Percentiles rank a stretch among this genome's conserved stretches.
Conservation (phyloP, 2,329 filamentous ascomycete species). For the Colletotrichum incanum region DNA sequence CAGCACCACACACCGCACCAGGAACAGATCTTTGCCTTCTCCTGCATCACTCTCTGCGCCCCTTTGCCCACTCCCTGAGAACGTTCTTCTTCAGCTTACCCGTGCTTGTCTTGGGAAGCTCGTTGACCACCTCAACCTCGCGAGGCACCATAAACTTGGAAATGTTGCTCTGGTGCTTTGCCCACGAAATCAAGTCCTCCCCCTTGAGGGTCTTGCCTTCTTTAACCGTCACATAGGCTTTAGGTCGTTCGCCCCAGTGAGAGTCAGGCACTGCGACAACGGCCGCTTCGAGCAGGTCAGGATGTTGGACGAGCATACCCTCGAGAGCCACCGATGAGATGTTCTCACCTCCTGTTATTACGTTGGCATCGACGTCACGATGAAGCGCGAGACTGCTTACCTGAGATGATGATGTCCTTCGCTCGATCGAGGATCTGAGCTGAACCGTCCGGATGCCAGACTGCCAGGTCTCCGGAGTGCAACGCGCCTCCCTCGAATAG, state of each 20-base stretch:
- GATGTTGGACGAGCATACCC: conserved; percentile 89
- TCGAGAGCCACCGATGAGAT: conserved; percentile 96
- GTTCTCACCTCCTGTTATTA: conserved; percentile 85
- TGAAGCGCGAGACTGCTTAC: conserved; percentile 60
- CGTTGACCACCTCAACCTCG: conserved; percentile 83
- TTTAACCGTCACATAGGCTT: conserved; percentile 91
- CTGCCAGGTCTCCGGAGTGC: conserved; percentile 93
- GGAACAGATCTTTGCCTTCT: not conserved
- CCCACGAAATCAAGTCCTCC: conserved; percentile 87
- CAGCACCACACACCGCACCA: no score
- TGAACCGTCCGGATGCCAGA: conserved; percentile 88
- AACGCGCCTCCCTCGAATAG: conserved; percentile 89
- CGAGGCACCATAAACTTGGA: conserved; percentile 90
- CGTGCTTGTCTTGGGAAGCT: conserved; percentile 96
- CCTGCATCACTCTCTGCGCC: conserved; percentile 21
- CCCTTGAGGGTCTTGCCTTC: conserved; percentile 73
- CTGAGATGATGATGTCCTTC: conserved; percentile 98
- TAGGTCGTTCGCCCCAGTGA: conserved; percentile 94
- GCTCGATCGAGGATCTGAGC: conserved; percentile 93
- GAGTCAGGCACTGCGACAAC: conserved; percentile 90
- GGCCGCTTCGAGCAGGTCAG: conserved; percentile 90
- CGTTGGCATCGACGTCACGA: conserved; percentile 11
- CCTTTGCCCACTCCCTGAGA: conserved; percentile 85
- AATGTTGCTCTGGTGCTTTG: conserved; percentile 83
- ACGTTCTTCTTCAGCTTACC: conserved; percentile 98